Evolutionary conservation across 2,329 filamentous ascomycete genomes (phyloP).

Genomic region (Harringtonia aguacate): DNA sequence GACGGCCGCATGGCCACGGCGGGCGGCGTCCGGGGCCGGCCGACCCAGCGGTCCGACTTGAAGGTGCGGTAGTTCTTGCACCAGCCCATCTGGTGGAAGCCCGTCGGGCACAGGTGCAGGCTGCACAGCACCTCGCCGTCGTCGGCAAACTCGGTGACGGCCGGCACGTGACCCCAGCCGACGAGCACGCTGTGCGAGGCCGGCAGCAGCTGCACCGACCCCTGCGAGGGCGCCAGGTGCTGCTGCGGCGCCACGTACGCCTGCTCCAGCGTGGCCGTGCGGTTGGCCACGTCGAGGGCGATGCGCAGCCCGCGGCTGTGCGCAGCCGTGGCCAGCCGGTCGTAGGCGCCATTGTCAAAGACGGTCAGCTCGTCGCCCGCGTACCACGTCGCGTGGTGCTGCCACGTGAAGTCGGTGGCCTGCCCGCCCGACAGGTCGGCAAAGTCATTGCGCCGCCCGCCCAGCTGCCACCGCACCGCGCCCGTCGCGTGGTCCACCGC

Average conservation of each 20-base stretch:
- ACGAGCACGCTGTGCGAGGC: conserved; percentile 29
- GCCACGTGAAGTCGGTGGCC: conserved; percentile 33
- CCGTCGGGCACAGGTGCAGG: conserved; percentile 25
- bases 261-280: conserved; percentile 30
- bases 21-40: conserved; percentile 13
- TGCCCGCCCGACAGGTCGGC: conserved; percentile 19
- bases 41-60: conserved; percentile 17
- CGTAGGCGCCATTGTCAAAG: conserved; percentile 33
- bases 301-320: conserved; percentile 24
- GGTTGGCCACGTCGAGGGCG: conserved; percentile 23
- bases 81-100: conserved; percentile 11
- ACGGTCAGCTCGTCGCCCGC: conserved; percentile 29
- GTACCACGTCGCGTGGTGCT: conserved; percentile 34
- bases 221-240: conserved; percentile 26
- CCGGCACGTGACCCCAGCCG: conserved; percentile 34
- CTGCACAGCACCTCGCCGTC: conserved; percentile 29
- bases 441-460: conserved; percentile 36
- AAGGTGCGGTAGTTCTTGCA: conserved; percentile 16
- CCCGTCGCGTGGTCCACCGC: conserved; percentile 35
- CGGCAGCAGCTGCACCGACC: conserved; percentile 26
- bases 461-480: conserved; percentile 40
- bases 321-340: not conserved
- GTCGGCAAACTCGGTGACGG: conserved; percentile 31
- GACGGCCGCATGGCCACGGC: conserved; percentile 12
- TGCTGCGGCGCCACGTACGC: conserved; percentile 26